phyloP scores from a whole-genome alignment of 768 basidiomycete species.

The Hygrophoropsis aurantiaca region DNA sequence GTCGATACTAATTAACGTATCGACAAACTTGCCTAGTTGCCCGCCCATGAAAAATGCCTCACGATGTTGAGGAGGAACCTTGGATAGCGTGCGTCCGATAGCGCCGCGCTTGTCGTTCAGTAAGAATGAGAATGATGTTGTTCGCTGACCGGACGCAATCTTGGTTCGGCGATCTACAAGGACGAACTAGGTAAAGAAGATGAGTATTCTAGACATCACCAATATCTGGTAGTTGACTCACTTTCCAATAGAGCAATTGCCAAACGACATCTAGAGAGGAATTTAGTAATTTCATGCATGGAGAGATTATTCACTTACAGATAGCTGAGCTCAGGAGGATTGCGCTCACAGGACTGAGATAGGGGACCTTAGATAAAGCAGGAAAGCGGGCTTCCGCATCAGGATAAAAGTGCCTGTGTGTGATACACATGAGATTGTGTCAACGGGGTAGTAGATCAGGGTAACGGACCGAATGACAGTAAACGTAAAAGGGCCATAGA shows the following conservation, averaged over 20 bases:
- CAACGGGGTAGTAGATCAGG: not conserved
- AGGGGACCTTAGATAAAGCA: slow-evolving; percentile 67
- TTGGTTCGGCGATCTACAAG: slow-evolving; percentile 85
- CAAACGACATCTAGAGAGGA: slow-evolving; percentile 74
- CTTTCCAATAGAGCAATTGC: slow-evolving; percentile 95
- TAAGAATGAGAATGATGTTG: slow-evolving; percentile 86
- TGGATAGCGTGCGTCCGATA: slow-evolving; percentile 71
- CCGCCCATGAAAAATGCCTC: slow-evolving; percentile 79
- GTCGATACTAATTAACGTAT: slow-evolving; percentile 4
- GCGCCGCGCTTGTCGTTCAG: slow-evolving; percentile 84
- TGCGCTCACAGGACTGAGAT: slow-evolving; percentile 68
- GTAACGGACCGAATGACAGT: slow-evolving; percentile 78
- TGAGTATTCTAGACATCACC: not conserved
- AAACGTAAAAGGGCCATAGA: slow-evolving; percentile 89
- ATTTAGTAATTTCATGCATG: slow-evolving; percentile 8
- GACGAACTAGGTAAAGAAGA: slow-evolving; percentile 56
- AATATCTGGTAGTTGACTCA: slow-evolving; percentile 18
- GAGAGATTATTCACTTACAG: slow-evolving; percentile 51
- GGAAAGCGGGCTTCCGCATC: slow-evolving; percentile 81
- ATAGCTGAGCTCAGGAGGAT: slow-evolving; percentile 79
- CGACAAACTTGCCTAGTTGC: slow-evolving; percentile 61
- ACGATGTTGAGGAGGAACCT: slow-evolving; percentile 59
- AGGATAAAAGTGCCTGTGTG: slow-evolving; percentile 81
- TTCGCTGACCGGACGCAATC: slow-evolving; percentile 88
- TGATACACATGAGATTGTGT: not conserved